Percentiles rank a stretch among this genome's conserved stretches.
phyloP scores from a whole-genome alignment of 164 flowering plant species.

The Platanus orientalis region DNA sequence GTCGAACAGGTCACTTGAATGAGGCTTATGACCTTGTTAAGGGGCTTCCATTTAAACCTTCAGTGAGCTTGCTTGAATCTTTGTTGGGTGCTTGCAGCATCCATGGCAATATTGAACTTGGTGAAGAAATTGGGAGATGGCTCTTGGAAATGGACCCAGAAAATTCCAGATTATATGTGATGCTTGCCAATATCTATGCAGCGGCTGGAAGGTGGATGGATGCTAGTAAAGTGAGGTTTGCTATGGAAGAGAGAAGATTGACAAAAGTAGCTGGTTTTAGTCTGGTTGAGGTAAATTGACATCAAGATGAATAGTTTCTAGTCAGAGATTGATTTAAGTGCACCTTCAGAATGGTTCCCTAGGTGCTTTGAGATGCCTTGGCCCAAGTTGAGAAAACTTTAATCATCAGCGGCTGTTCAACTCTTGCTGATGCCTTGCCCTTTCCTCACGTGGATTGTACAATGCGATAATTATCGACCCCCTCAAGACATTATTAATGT shows the following conservation, averaged over 20 bases:
- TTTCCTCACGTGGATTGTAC: no score
- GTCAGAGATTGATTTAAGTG: background rate
- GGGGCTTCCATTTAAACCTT: constrained; percentile 29
- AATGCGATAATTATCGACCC: no score
- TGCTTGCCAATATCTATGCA: constrained; percentile 43
- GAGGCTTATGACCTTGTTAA: constrained; percentile 51
- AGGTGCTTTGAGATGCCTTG: no score
- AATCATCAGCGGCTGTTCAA: no score
- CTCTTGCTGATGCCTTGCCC: no score
- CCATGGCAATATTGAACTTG: constrained; percentile 43
- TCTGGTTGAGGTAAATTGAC: constrained; percentile 16
- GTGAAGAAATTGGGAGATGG: constrained; percentile 30
- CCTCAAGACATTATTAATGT: no score
- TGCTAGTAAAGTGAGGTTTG: constrained; percentile 26
- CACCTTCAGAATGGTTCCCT: background rate
- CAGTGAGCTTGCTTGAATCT: constrained; percentile 36
- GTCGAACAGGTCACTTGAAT: constrained; percentile 41
- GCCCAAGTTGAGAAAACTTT: no score
- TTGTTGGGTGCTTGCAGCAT: constrained; percentile 51
- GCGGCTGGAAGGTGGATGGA: constrained; percentile 41
- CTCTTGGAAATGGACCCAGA: constrained; percentile 33
- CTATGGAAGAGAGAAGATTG: constrained; percentile 30
- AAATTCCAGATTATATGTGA: constrained; percentile 32
- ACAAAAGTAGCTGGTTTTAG: constrained; percentile 37
- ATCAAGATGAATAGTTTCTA: background rate